Evolutionary conservation across 2,329 filamentous ascomycete genomes (phyloP).

Genomic region (Bipolaris victoriae): DNA sequence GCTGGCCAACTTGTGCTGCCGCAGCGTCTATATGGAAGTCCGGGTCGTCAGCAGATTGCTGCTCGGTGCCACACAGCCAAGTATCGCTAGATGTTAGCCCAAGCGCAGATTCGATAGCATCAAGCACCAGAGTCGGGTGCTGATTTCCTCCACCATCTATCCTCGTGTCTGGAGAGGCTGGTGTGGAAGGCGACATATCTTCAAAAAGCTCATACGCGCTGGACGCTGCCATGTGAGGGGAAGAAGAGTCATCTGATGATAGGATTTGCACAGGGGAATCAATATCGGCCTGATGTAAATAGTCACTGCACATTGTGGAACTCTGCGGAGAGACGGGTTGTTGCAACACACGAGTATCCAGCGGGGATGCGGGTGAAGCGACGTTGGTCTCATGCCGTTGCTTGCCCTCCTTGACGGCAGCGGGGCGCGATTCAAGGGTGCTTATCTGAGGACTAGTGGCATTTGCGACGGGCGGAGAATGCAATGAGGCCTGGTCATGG

Average conservation of each 20-base stretch:
- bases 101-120: background rate
- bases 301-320: background rate
- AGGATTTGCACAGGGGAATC: background rate
- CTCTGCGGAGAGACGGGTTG: background rate
- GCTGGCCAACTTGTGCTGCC: constrained; percentile 1
- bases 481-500: background rate
- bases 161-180: background rate
- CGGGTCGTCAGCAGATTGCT: background rate
- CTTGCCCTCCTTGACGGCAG: background rate
- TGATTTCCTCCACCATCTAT: background rate
- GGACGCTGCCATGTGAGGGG: background rate
- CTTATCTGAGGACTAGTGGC: background rate
- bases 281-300: background rate
- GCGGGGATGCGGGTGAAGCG: background rate
- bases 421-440: background rate
- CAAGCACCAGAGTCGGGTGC: background rate
- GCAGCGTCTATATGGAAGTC: background rate
- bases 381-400: background rate
- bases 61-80: background rate
- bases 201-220: background rate
- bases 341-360: background rate
- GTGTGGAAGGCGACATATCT: background rate
- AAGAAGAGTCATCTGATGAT: background rate
- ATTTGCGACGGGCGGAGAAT: background rate
- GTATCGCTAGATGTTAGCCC: background rate